These are phyloP conservation scores for Ustilago sp. DNA, from an alignment of 1,284 basidiomycete species.

Conservation along the genomic window DNA sequence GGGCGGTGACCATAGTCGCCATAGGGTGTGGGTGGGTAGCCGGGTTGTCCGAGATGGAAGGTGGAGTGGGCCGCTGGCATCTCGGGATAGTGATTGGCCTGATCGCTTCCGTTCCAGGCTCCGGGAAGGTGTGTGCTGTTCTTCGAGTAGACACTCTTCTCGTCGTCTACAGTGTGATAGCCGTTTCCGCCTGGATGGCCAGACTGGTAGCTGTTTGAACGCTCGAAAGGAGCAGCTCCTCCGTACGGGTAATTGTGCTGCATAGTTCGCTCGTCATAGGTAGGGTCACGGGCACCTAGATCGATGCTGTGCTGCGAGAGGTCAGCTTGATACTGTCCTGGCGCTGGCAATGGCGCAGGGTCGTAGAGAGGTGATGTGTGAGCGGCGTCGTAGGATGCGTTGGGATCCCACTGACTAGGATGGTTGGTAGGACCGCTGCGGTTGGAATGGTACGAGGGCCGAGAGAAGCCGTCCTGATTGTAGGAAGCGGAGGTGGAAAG, in stretches of 20 bases:
- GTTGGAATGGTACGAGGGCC: constrained; percentile 18
- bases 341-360: constrained; percentile 19
- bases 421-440: constrained; percentile 16
- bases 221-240: constrained; percentile 31
- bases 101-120: constrained; percentile 18
- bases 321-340: constrained; percentile 23
- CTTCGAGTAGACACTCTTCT: constrained; percentile 51
- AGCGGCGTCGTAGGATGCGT: constrained; percentile 37
- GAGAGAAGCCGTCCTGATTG: constrained; percentile 20
- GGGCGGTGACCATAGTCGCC: constrained; percentile 21
- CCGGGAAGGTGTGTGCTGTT: constrained; percentile 30
- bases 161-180: constrained; percentile 35
- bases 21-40: constrained; percentile 32
- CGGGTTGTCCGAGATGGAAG: constrained; percentile 37
- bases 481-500: constrained; percentile 12
- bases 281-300: constrained; percentile 23
- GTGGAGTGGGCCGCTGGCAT: constrained; percentile 35
- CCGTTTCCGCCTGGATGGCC: constrained; percentile 16
- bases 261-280: constrained; percentile 26
- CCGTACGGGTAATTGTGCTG: constrained; percentile 37
- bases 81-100: constrained; percentile 20
- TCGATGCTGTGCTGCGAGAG: constrained; percentile 37
- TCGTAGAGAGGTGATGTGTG: constrained; percentile 35
- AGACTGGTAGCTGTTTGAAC: constrained; percentile 33
- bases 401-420: constrained; percentile 40